Percentiles rank a stretch among this genome's conserved stretches.
Conservation (phyloP, 2,329 filamentous ascomycete genomes). For the Xylariaceae sp. region DNA sequence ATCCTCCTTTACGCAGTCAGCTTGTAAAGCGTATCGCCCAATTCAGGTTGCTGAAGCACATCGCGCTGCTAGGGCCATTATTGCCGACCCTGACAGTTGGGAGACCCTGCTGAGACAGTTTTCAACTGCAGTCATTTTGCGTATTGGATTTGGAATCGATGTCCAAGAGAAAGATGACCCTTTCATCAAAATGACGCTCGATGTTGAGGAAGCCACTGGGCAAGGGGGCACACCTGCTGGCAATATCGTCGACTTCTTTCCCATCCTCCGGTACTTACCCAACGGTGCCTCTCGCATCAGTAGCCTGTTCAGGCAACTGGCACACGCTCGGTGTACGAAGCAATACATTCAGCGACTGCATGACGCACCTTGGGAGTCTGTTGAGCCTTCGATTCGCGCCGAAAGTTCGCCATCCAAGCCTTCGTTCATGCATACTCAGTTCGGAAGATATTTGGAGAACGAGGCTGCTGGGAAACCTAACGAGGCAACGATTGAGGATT, state of each 20-base stretch:
- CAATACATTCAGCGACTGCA: slow-evolving; percentile 10
- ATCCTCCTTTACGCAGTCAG: slow-evolving; percentile 40
- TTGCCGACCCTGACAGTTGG: slow-evolving; percentile 9
- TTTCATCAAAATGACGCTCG: slow-evolving; percentile 13
- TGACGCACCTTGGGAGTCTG: slow-evolving; percentile 13
- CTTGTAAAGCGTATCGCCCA: slow-evolving; percentile 30
- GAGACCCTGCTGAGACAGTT: slow-evolving; percentile 11
- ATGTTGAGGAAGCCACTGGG: slow-evolving; percentile 16
- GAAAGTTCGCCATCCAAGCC: not conserved
- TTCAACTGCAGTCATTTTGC: slow-evolving; percentile 13
- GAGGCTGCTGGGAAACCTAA: slow-evolving; percentile 9
- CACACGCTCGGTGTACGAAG: slow-evolving; percentile 11
- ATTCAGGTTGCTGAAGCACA: slow-evolving; percentile 21
- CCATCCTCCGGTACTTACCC: slow-evolving; percentile 10
- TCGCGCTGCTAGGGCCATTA: slow-evolving; percentile 9
- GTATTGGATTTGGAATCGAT: slow-evolving; percentile 16
- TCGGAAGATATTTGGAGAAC: slow-evolving; percentile 12
- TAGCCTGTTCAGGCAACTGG: slow-evolving; percentile 6
- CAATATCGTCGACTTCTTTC: slow-evolving; percentile 15
- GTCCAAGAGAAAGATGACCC: slow-evolving; percentile 15
- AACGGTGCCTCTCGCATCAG: slow-evolving; percentile 3
- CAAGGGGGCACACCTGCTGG: slow-evolving; percentile 13
- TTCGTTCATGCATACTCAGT: slow-evolving; percentile 14
- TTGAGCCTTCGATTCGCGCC: slow-evolving; percentile 11
- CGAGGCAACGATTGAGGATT: slow-evolving; percentile 13